These are phyloP conservation scores for Kokia cookei DNA, from an alignment of 441 rosid genomes.

Conservation along the genomic window DNA sequence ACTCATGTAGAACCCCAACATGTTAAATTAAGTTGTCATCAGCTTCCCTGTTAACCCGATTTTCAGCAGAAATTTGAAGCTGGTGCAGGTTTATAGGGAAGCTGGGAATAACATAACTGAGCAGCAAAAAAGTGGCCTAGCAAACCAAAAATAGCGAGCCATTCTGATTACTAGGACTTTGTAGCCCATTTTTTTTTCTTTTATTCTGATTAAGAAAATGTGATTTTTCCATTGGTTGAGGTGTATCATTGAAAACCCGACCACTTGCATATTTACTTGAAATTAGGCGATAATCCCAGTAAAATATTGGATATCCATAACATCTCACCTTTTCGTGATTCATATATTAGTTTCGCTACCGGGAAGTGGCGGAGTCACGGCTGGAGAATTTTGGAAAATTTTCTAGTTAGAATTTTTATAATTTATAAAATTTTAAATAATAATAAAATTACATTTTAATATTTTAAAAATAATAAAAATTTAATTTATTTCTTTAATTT, in stretches of 20 bases:
- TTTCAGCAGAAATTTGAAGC: background rate
- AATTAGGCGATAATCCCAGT: no score
- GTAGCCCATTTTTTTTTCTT: background rate
- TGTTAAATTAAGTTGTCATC: background rate
- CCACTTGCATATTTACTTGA: no score
- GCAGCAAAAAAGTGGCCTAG: background rate
- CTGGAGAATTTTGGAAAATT: no score
- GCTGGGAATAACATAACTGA: background rate
- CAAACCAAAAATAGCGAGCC: background rate
- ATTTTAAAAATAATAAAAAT: no score
- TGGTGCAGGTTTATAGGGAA: background rate
- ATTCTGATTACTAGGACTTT: background rate
- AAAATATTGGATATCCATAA: no score
- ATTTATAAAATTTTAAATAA: no score
- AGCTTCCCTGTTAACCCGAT: background rate
- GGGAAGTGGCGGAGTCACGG: no score
- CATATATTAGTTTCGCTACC: no score
- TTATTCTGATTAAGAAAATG: background rate
- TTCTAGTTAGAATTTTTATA: no score
- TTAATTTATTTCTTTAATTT: no score
- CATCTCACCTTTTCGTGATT: no score
- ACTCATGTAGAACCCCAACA: background rate
- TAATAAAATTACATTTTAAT: no score
- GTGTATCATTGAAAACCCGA: background rate
- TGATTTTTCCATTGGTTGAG: background rate